Evolutionary conservation across 164 flowering plant genomes (phyloP).

Genomic region (Magnolia officinalis): DNA sequence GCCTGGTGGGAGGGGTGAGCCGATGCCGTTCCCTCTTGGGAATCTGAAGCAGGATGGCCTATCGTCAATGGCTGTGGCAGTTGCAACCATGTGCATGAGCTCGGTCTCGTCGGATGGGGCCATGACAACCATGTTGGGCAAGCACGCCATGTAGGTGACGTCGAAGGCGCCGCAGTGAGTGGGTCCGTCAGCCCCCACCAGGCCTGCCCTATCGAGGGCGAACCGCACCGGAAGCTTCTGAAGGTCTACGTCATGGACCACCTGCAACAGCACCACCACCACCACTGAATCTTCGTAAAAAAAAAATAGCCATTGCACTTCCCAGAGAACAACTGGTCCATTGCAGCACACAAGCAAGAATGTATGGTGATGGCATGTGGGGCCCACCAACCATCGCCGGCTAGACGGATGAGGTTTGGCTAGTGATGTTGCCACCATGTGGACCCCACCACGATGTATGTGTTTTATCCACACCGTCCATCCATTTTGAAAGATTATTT

Average conservation of each 20-base stretch:
- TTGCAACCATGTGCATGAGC: constrained; percentile 55
- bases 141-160: constrained; percentile 48
- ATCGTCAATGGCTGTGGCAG: constrained; percentile 45
- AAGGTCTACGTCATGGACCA: constrained; percentile 56
- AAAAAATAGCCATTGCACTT: too few species aligned
- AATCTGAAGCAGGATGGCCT: constrained; percentile 42
- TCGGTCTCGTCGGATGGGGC: constrained; percentile 44
- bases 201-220: constrained; percentile 49
- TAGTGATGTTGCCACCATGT: too few species aligned
- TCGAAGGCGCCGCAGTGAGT: constrained; percentile 55
- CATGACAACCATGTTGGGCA: constrained; percentile 65
- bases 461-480: too few species aligned
- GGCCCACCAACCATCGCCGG: neutral
- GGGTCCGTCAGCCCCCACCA: constrained; percentile 60
- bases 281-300: neutral
- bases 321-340: too few species aligned
- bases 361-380: neutral
- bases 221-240: constrained; percentile 55
- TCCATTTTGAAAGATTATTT: too few species aligned
- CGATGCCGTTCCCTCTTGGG: constrained; percentile 47
- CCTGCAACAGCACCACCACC: constrained; percentile 25
- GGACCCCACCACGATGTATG: too few species aligned
- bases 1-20: constrained; percentile 34
- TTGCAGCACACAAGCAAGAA: neutral
- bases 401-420: neutral